Evolutionary conservation across 2,329 filamentous ascomycete genomes (phyloP), one percentile per base, ranked within the genome.

Genomic region (Aspergillus pseudoterreus): DNA sequence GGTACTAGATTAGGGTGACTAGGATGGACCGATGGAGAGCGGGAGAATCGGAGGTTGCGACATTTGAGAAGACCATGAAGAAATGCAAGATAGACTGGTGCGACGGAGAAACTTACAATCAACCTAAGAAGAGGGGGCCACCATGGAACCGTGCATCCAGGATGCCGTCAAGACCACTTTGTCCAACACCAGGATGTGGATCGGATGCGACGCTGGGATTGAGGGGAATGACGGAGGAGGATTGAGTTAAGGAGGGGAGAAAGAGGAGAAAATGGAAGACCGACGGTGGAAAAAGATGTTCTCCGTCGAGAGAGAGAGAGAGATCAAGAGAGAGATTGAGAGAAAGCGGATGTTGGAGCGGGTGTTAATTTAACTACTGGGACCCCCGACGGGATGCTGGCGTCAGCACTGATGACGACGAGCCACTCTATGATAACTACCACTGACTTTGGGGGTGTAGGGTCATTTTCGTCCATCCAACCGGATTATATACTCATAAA

Each of bases 331-430:
- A 39, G 44, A 43, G 39, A 33, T 47, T 30, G 35, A 52, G 49
- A 49, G 47, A 49, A 47, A 51, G 53, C 51, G 48, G 35, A 43
- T 38, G 44, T 36, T 19, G 43, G 12, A 24, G 15, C 9, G 22
- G 17, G 17, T 24, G 43, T 15, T 30, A 30, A 30, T 30, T 30
- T 30, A 30, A 30, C 27, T 30, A 30, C 27, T 30, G 50, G 32
- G 14, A 43, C 43, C 50, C 53, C 49, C 53, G 56, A 51, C 51
- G 49, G 45, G 54, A 50, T 38, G 55, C 47, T 57, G 49, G 51
- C 50, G 47, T 49, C 52, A 51, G 45, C 42, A 38, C 17, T 24
- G 45, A 51, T 49, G 45, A 55, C 43, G 49, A 51, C 41, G 45
- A 53, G 33, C 39, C 15, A 10, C 15, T 14, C 49, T 19, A 17